Percentiles rank a stretch among this genome's conserved stretches.
Evolutionary conservation across 2,329 filamentous ascomycete genomes (phyloP).

Genomic region (Berkeleyomyces rouxiae): DNA sequence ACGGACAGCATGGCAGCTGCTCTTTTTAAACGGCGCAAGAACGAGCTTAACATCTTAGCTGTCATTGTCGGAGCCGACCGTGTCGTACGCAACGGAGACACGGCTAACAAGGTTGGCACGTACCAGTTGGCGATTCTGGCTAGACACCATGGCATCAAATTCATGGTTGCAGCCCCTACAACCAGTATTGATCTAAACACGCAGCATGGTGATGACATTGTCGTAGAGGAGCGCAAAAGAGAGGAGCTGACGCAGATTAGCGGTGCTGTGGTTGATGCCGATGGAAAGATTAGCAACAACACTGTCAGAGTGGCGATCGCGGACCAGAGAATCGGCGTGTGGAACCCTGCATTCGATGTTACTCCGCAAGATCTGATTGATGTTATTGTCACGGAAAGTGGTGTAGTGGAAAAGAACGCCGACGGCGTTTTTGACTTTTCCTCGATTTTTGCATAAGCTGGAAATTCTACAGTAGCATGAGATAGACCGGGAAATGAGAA

Average conservation of each 20-base stretch:
- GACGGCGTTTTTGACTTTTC: constrained; percentile 47
- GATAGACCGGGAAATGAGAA: not conserved
- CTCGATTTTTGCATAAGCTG: not conserved
- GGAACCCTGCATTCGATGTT: constrained; percentile 96
- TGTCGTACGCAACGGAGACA: constrained; percentile 91
- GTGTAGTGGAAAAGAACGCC: constrained; percentile 61
- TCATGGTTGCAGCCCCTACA: constrained; percentile 83
- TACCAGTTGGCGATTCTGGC: constrained; percentile 87
- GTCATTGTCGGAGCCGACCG: constrained; percentile 91
- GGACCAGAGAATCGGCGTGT: constrained; percentile 61
- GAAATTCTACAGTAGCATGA: not conserved
- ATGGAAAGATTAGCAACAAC: constrained; percentile 45
- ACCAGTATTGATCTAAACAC: constrained; percentile 86
- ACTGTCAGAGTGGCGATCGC: constrained; percentile 63
- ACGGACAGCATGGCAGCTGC: constrained; percentile 95
- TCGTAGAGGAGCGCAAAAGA: constrained; percentile 72
- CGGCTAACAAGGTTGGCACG: constrained; percentile 96
- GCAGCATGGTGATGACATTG: constrained; percentile 58
- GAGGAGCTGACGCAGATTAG: constrained; percentile 74
- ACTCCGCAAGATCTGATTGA: constrained; percentile 82
- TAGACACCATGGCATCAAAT: constrained; percentile 74
- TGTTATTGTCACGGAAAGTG: constrained; percentile 82
- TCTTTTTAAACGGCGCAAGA: constrained; percentile 49
- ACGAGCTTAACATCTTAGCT: constrained; percentile 54
- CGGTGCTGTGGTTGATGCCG: constrained; percentile 51